Evolutionary conservation across 306 rosid genomes (phyloP), one percentile per base, ranked within the genome.

Genomic region (Morella rubra): DNA sequence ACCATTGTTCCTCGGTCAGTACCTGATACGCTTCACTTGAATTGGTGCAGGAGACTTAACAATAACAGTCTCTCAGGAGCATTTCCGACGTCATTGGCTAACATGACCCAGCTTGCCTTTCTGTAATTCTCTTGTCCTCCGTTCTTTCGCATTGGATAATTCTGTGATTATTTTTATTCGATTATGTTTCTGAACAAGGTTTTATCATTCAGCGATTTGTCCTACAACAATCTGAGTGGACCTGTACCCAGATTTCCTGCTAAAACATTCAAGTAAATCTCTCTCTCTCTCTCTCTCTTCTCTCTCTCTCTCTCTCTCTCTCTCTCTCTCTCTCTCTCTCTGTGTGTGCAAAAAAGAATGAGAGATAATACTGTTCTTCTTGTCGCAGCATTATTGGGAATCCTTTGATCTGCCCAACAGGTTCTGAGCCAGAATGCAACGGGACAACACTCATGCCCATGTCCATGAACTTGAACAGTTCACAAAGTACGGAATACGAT

Each of bases 161-260:
- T 74, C 72, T 10, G 24, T 59, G 46, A 72, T 75, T 71, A 8
- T 41, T 67, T 44, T 80, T 18, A 59, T 24, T 22, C 72, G 71
- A 80, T 9, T 74, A 18, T 64, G 51, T 59, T 70, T 66, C 82
- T 82, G 56, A 86, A 67, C 75, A 71, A 24, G 70, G 50, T 80
- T 73, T 72, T 27, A 72, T 72, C 24, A 15, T 79, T 81, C 89
- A 95, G 99, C 44, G 99, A 95, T 78, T 76, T 95, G 80, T 95
- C 99, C 76, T 95, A 72, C 89, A 95, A 95, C 79, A 92, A 95
- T 85, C 83, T 95, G 51, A 95, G 93, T 80, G 92, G 88, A 54
- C 97, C 99, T 12, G 88, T 89, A 7, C 97, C 99, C 6, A 90
- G 90, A 89, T 88, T 95, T 85, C 86, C 93, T 55, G 93, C 95